phyloP scores from a whole-genome alignment of 2,329 filamentous ascomycete species.

The Pseudonectria foliicola region DNA sequence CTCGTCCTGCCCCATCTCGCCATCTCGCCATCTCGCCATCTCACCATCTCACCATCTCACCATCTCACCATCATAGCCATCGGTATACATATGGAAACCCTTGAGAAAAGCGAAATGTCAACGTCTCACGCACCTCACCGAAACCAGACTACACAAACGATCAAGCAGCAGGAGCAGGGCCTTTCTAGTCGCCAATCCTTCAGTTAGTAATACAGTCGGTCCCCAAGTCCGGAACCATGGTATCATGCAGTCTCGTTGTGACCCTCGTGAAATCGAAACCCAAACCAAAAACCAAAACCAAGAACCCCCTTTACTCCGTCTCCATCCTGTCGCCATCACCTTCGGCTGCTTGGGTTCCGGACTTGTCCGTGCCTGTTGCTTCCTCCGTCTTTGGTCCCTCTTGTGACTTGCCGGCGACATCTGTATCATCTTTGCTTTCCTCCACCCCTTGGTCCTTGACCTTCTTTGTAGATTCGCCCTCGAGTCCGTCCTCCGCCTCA shows the following conservation, averaged over 20 bases:
- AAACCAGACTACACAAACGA: no score
- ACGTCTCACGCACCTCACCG: no score
- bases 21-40: no score
- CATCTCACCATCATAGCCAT: no score
- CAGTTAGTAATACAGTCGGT: slow-evolving; percentile 5
- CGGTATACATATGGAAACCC: no score
- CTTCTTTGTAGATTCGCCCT: slow-evolving; percentile 39
- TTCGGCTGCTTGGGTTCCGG: slow-evolving; percentile 1
- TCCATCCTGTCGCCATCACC: slow-evolving; percentile 19
- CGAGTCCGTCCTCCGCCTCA: slow-evolving; percentile 44
- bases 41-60: no score
- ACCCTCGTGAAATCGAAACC: not conserved
- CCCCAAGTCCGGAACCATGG: slow-evolving; percentile 4
- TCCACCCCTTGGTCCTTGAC: slow-evolving; percentile 35
- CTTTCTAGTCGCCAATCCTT: slow-evolving; percentile 3
- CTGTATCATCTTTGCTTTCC: slow-evolving; percentile 8
- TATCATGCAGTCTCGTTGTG: slow-evolving; percentile 10
- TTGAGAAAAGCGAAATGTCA: no score
- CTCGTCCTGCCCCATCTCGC: no score
- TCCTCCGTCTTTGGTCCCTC: slow-evolving; percentile 9
- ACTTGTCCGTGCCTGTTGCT: slow-evolving; percentile 12
- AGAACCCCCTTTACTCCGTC: slow-evolving; percentile 14
- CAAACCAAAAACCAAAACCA: slow-evolving; percentile 3
- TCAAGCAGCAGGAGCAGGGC: not conserved
- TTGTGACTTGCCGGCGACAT: slow-evolving; percentile 1